phyloP scores from a whole-genome alignment of 441 rosid genomes.

The Macaranga tanarius region DNA sequence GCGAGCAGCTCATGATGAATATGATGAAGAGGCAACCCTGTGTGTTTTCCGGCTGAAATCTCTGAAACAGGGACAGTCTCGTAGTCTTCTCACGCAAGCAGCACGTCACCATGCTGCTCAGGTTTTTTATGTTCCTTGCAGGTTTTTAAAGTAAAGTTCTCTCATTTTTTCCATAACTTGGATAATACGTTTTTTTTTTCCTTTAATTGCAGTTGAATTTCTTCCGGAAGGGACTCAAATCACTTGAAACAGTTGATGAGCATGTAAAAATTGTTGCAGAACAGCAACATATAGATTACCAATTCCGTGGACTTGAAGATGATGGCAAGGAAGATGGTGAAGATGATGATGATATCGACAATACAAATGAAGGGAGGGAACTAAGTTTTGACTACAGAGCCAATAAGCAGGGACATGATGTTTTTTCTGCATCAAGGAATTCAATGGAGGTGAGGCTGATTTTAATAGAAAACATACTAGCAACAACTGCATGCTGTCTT shows the following conservation, averaged over 20 bases:
- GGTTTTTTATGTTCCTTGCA: conserved; percentile 39
- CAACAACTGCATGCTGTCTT: too few species aligned
- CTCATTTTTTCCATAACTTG: conserved; percentile 12
- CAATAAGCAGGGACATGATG: conserved; percentile 50
- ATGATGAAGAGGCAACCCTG: conserved; percentile 77
- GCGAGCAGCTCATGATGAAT: conserved; percentile 74
- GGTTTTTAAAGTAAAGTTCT: conserved; percentile 11
- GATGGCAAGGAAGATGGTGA: conserved; percentile 60
- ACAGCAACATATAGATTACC: conserved; percentile 85
- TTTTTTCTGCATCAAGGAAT: conserved; percentile 49
- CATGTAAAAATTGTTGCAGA: conserved; percentile 63
- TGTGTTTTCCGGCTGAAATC: conserved; percentile 90
- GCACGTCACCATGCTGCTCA: conserved; percentile 98
- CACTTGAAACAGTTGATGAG: conserved; percentile 79
- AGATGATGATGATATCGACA: conserved; percentile 41
- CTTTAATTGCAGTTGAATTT: conserved; percentile 66
- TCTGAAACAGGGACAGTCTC: conserved; percentile 86
- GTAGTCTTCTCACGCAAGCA: conserved; percentile 93
- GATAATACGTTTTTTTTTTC: conserved; percentile 23
- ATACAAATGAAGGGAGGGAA: conserved; percentile 57
- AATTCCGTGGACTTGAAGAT: conserved; percentile 67
- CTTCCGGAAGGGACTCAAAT: conserved; percentile 77
- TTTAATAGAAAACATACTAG: background rate
- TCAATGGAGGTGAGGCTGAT: conserved; percentile 66
- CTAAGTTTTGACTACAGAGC: conserved; percentile 75